Evolutionary conservation across 2,329 filamentous ascomycete genomes (phyloP).

Genomic region (Colletotrichum spaethianum): DNA sequence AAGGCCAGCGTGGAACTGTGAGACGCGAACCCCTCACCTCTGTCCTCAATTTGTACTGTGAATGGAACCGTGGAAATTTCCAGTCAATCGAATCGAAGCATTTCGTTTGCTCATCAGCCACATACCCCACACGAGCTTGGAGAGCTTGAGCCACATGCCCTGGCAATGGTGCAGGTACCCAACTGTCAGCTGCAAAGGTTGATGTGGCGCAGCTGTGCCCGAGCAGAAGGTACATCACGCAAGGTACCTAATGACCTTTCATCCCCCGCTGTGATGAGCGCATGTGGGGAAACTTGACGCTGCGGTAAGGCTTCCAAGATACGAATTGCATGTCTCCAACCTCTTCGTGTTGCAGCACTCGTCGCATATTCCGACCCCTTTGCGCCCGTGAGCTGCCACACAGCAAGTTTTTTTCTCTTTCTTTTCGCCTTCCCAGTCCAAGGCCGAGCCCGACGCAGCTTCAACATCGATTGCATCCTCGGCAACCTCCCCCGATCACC

Average conservation of each 20-base stretch:
- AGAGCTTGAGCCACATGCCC: slow-evolving; percentile 39
- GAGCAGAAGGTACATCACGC: background rate
- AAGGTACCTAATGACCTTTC: background rate
- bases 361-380: slow-evolving; percentile 25
- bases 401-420: background rate
- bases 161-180: no score
- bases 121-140: slow-evolving; percentile 39
- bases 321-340: slow-evolving; percentile 28
- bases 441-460: background rate
- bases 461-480: background rate
- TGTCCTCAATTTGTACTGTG: slow-evolving; percentile 27
- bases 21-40: slow-evolving; percentile 39
- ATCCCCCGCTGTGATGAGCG: slow-evolving; percentile 28
- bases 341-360: slow-evolving; percentile 26
- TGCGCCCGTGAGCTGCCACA: slow-evolving; percentile 30
- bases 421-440: background rate
- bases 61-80: slow-evolving; percentile 41
- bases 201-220: slow-evolving; percentile 19
- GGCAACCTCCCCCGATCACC: background rate
- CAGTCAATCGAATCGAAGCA: slow-evolving; percentile 33
- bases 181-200: background rate
- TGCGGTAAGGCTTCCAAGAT: slow-evolving; percentile 25
- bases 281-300: slow-evolving; percentile 25
- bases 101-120: slow-evolving; percentile 17
- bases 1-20: slow-evolving; percentile 61